Evolutionary conservation across 2,329 filamentous ascomycete genomes (phyloP).

Genomic region (Claviceps sp.): DNA sequence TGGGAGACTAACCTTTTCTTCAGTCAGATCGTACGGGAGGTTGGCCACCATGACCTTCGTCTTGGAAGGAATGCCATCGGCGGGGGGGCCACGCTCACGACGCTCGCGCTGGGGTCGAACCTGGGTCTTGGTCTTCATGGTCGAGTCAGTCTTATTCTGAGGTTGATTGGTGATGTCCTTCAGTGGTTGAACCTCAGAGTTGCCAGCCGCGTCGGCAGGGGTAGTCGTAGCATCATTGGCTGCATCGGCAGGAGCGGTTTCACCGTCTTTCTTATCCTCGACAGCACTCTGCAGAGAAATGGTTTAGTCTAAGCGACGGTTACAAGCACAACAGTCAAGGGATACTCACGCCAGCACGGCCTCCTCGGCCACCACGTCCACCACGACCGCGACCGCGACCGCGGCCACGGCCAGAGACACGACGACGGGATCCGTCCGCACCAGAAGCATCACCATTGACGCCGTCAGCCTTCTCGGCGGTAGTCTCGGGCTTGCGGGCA

Average conservation of each 20-base stretch:
- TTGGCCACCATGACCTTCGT: conserved; percentile 99
- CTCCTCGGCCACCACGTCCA: conserved; percentile 49
- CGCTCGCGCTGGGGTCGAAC: conserved; percentile 45
- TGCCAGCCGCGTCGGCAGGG: conserved; percentile 30
- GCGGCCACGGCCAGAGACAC: conserved; percentile 50
- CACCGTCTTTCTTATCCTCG: conserved; percentile 35
- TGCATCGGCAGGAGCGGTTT: conserved; percentile 21
- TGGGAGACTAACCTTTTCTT: conserved; percentile 67
- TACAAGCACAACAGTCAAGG: not conserved
- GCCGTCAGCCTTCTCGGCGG: conserved; percentile 62
- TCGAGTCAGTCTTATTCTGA: conserved; percentile 41
- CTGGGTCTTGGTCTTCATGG: conserved; percentile 44
- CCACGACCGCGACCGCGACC: conserved; percentile 57
- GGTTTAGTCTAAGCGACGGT: conserved; percentile 25
- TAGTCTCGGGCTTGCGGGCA: conserved; percentile 88
- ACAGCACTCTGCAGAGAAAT: conserved; percentile 15
- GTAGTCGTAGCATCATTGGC: conserved; percentile 33
- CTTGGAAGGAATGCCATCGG: conserved; percentile 96
- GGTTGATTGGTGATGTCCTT: conserved; percentile 47
- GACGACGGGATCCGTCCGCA: conserved; percentile 51
- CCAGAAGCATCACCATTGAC: conserved; percentile 63
- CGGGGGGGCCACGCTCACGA: conserved; percentile 82
- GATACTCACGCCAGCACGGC: conserved; percentile 26
- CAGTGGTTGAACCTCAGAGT: conserved; percentile 43
- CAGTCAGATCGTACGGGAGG: conserved; percentile 92